Evolutionary conservation across 148 eudicot species (phyloP).

Genomic region (Chenopodium album): DNA sequence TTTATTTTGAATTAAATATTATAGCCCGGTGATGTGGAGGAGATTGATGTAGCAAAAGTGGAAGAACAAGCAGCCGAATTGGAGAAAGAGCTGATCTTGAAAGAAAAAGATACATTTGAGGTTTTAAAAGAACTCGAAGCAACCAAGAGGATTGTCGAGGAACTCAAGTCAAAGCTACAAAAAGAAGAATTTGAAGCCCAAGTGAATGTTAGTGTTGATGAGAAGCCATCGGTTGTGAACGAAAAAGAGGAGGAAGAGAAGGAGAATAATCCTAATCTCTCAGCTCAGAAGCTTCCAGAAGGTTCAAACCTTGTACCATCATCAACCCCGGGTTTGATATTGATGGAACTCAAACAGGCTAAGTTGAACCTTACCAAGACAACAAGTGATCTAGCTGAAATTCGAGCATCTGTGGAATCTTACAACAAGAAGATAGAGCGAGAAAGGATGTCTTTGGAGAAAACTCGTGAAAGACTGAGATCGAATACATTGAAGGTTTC

Average conservation of each 20-base stretch:
- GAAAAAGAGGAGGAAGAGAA: slow-evolving; percentile 31
- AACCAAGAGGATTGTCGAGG: slow-evolving; percentile 71
- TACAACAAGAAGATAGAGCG: slow-evolving; percentile 73
- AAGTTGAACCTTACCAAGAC: slow-evolving; percentile 81
- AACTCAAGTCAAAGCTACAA: slow-evolving; percentile 70
- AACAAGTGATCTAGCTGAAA: slow-evolving; percentile 71
- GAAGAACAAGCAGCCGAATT: slow-evolving; percentile 72
- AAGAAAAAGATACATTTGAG: slow-evolving; percentile 78
- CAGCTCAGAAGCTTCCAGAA: slow-evolving; percentile 23
- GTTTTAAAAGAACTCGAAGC: slow-evolving; percentile 88
- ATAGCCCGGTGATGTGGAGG: slow-evolving; percentile 37
- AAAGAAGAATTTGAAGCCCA: slow-evolving; percentile 49
- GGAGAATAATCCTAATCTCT: slow-evolving; percentile 44
- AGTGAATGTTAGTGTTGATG: slow-evolving; percentile 22
- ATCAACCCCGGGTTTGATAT: slow-evolving; percentile 58
- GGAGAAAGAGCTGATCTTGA: slow-evolving; percentile 64
- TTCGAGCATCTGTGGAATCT: slow-evolving; percentile 68
- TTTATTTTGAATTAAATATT: not conserved
- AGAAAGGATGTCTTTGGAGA: slow-evolving; percentile 71
- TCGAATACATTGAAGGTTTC: slow-evolving; percentile 61
- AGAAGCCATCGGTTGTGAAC: slow-evolving; percentile 7
- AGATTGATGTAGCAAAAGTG: slow-evolving; percentile 46
- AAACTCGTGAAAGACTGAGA: slow-evolving; percentile 72
- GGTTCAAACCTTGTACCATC: slow-evolving; percentile 32
- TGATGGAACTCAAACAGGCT: slow-evolving; percentile 79